These are phyloP conservation scores for Myxozyma udenii DNA, from an alignment of 805 yeast species.

Conservation along the genomic window DNA sequence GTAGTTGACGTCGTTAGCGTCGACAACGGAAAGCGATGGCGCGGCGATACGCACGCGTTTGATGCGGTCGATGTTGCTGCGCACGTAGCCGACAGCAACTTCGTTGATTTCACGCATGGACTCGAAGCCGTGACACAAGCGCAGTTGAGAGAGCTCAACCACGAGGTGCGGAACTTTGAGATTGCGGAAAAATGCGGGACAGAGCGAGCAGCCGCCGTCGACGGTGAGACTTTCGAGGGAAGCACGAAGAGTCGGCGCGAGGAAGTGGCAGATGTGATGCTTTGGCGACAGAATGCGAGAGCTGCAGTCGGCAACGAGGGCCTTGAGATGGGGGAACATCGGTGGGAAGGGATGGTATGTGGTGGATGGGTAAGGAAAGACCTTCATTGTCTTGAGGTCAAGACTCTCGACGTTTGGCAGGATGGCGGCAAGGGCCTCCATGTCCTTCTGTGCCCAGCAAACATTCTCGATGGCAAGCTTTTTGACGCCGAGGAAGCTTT, in stretches of 20 bases:
- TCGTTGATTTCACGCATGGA: slow-evolving; percentile 21
- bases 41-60: slow-evolving; percentile 19
- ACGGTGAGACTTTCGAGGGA: slow-evolving; percentile 13
- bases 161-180: slow-evolving; percentile 9
- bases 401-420: slow-evolving; percentile 18
- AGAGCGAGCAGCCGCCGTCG: slow-evolving; percentile 29
- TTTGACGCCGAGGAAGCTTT: slow-evolving; percentile 8
- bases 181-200: slow-evolving; percentile 25
- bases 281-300: slow-evolving; percentile 28
- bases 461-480: slow-evolving; percentile 22
- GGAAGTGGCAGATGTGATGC: slow-evolving; percentile 27
- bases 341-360: slow-evolving; percentile 26
- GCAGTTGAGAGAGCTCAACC: slow-evolving; percentile 21
- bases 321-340: slow-evolving; percentile 17
- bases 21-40: slow-evolving; percentile 24
- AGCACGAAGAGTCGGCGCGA: slow-evolving; percentile 19
- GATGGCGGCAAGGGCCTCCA: slow-evolving; percentile 21
- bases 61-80: not conserved
- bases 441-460: slow-evolving; percentile 24
- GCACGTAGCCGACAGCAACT: slow-evolving; percentile 11
- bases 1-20: slow-evolving; percentile 16
- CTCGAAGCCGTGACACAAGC: slow-evolving; percentile 26
- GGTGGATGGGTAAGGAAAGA: slow-evolving; percentile 24
- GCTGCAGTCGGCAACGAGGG: slow-evolving; percentile 25
- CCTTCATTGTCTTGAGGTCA: slow-evolving; percentile 25